These are phyloP conservation scores for Helicostylum pulchrum DNA, from an alignment of 192 early-diverging fungal species.

Conservation along the genomic window DNA sequence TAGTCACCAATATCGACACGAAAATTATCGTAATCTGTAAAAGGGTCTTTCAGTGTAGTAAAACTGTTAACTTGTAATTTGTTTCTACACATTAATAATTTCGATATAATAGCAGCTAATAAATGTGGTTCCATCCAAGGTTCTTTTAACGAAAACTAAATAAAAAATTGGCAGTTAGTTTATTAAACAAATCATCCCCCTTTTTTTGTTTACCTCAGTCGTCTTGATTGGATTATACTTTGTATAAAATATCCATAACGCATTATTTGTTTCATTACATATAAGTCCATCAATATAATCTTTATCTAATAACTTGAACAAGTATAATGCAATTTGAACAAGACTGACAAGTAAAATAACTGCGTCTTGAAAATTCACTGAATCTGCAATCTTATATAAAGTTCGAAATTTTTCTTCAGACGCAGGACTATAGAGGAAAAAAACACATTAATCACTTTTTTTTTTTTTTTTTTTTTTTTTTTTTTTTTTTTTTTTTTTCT, in stretches of 20 bases:
- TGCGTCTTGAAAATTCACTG: slow-evolving; percentile 44
- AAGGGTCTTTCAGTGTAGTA: slow-evolving; percentile 51
- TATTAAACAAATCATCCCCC: neutral
- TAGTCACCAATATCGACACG: slow-evolving; percentile 38
- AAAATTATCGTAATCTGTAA: slow-evolving; percentile 42
- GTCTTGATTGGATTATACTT: slow-evolving; percentile 36
- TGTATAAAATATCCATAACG: slow-evolving; percentile 40
- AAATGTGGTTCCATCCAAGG: slow-evolving; percentile 49
- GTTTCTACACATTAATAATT: slow-evolving; percentile 40
- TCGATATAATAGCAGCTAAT: slow-evolving; percentile 46
- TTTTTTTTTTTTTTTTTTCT: neutral
- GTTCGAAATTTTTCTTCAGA: slow-evolving; percentile 52
- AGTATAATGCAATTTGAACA: slow-evolving; percentile 42
- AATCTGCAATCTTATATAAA: slow-evolving; percentile 45
- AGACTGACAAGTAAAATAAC: slow-evolving; percentile 44
- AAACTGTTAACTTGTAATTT: slow-evolving; percentile 45
- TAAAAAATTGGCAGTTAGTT: neutral
- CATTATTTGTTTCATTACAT: slow-evolving; percentile 44
- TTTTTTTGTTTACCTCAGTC: slow-evolving; percentile 5
- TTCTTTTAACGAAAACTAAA: slow-evolving; percentile 32
- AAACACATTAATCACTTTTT: neutral
- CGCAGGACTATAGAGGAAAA: slow-evolving; percentile 34
- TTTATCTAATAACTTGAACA: slow-evolving; percentile 40
- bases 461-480: neutral
- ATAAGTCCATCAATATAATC: slow-evolving; percentile 48